Base-by-base conservation (phyloP, 352 stramenopile genomes). In the Phytophthora niederhauseri region DNA sequence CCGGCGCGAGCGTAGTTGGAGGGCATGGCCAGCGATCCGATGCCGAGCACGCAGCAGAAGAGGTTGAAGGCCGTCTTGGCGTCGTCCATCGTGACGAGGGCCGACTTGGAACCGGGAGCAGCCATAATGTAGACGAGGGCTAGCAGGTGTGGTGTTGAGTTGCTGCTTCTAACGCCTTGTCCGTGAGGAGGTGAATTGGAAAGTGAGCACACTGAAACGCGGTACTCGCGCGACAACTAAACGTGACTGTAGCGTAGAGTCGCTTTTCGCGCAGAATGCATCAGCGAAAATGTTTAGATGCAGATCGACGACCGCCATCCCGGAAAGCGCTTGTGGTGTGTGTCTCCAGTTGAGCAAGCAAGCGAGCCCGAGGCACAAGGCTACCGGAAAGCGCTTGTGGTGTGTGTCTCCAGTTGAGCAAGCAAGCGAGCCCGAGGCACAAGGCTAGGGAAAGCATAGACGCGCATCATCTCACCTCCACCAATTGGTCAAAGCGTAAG, bases 21-120 rank as follows among this genome's bases (percentile, higher is more conserved):
- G 34, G 64, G 64, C 64, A 71, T 71, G 14, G 64, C 64, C 4
- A 71, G 50, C 19, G 64, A 71, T 1, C 64, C 64, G 28, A 71
- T 67, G 11, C 64, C 64, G 17, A 59, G 64, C 4, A 71, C 64
- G 31, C 64, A 71, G 30, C 57, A 71, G 30, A 71, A 71, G 30
- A 71, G 64, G 57, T 71, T 71, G 50, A 71, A 71, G 28, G 57
- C 54, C n/a, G 64, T 58, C 64, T 71, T 71, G 30, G 54, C 46
- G 14, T 61, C 52, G 24, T 61, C 61, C 36, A 50, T 67, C 19
- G 50, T 67, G 26, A 67, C 24, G 48, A 66, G 57, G n/a, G 34
- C 17, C 46, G 38, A 31, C 31, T 43, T 43, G 36, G 36, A 43
- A 17, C 34, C 34, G 34, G 4, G 3, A 5, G 22, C 57, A 7